Percentiles rank a stretch among this genome's conserved stretches.
Evolutionary conservation across 1,284 basidiomycete species (phyloP).

Genomic region (Earliella scabrosa): DNA sequence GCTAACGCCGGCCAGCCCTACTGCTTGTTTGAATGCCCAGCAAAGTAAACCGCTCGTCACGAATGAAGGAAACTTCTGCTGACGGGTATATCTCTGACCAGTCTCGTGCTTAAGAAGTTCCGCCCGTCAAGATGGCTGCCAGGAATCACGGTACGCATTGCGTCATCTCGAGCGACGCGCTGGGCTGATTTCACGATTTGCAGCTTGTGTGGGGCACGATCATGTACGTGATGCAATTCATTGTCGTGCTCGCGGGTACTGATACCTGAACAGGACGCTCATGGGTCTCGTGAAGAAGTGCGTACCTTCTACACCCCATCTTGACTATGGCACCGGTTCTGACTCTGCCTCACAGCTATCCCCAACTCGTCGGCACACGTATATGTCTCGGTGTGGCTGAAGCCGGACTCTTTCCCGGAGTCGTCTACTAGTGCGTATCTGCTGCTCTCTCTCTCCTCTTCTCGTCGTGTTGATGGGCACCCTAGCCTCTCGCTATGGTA

Average conservation of each 20-base stretch:
- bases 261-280: slow-evolving; percentile 46
- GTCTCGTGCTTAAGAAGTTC: slow-evolving; percentile 39
- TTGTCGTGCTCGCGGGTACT: background rate
- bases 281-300: slow-evolving; percentile 74
- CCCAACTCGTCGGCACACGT: slow-evolving; percentile 61
- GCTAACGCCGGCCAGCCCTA: slow-evolving; percentile 47
- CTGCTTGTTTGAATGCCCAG: slow-evolving; percentile 64
- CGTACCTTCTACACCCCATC: background rate
- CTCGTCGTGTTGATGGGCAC: background rate
- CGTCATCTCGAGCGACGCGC: background rate
- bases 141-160: slow-evolving; percentile 29
- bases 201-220: slow-evolving; percentile 32
- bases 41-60: slow-evolving; percentile 48
- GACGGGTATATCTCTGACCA: background rate
- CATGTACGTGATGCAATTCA: slow-evolving; percentile 6
- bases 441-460: background rate
- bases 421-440: slow-evolving; percentile 62
- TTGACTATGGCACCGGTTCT: background rate
- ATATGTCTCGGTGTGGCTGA: slow-evolving; percentile 69
- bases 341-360: slow-evolving; percentile 46
- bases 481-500: slow-evolving; percentile 39
- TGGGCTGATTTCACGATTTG: background rate
- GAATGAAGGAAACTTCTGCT: background rate
- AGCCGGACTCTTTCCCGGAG: slow-evolving; percentile 72
- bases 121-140: slow-evolving; percentile 39